Percentiles rank a stretch among this genome's conserved stretches.
Conservation (phyloP, 306 rosid genomes). For the Inga oerstediana region DNA sequence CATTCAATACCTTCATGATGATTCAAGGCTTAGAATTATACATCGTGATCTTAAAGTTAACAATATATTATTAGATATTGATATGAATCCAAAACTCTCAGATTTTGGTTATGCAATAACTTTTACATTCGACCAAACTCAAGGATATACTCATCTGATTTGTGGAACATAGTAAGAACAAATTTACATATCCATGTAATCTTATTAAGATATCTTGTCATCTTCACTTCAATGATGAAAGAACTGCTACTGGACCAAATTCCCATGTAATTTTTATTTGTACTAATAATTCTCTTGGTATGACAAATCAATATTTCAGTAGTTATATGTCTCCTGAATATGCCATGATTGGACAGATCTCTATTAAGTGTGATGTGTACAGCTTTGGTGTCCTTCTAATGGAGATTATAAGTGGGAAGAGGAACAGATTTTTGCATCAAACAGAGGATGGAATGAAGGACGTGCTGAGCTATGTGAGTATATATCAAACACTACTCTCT, state of each 20-base stretch:
- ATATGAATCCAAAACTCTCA: conserved; percentile 46
- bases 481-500: too few species aligned
- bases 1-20: conserved; percentile 62
- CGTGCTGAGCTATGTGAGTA: too few species aligned
- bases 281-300: background rate
- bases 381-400: conserved; percentile 12
- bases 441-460: too few species aligned
- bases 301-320: background rate
- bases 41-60: conserved; percentile 20
- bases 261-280: background rate
- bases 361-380: background rate
- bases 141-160: conserved; percentile 1
- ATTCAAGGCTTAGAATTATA: conserved; percentile 47
- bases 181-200: background rate
- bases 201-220: too few species aligned
- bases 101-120: conserved; percentile 50
- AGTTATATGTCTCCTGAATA: background rate
- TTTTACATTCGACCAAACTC: conserved; percentile 17
- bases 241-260: too few species aligned
- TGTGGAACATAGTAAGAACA: conserved; percentile 48
- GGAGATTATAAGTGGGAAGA: too few species aligned
- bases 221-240: too few species aligned
- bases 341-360: background rate
- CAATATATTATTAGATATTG: conserved; percentile 36
- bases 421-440: too few species aligned